Evolutionary conservation across 2,329 filamentous ascomycete genomes (phyloP).

Genomic region (Aspergillus arachidicola): DNA sequence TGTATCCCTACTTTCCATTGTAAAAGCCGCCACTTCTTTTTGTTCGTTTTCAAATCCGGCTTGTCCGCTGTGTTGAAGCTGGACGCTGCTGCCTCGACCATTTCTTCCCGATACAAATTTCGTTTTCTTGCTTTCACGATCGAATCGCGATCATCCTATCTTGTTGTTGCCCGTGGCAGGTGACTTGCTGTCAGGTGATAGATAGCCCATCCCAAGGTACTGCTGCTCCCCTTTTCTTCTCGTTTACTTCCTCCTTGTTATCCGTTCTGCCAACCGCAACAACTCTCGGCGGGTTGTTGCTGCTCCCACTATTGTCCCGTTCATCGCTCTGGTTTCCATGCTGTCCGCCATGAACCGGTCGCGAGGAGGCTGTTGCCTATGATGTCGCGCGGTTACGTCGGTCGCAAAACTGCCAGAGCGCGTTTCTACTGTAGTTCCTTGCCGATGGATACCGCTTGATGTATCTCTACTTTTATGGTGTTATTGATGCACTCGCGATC

Average conservation of each 20-base stretch:
- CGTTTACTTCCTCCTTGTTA: constrained; percentile 19
- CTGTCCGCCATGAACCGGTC: constrained; percentile 16
- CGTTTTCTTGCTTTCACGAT: constrained; percentile 25
- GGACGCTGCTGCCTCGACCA: constrained; percentile 9
- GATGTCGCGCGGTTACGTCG: constrained; percentile 26
- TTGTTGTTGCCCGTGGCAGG: constrained; percentile 45
- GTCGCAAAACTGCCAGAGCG: constrained; percentile 32
- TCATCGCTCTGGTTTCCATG: background rate
- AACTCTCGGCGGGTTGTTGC: constrained; percentile 5
- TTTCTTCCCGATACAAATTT: constrained; percentile 21
- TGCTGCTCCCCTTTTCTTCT: constrained; percentile 23
- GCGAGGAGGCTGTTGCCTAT: constrained; percentile 15
- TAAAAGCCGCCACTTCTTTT: constrained; percentile 25
- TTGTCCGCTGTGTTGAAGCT: constrained; percentile 14
- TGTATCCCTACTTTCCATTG: constrained; percentile 32
- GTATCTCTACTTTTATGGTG: background rate
- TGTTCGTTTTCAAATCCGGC: constrained; percentile 21
- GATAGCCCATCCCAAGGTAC: constrained; percentile 43
- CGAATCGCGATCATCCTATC: constrained; percentile 31
- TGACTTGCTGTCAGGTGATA: constrained; percentile 51
- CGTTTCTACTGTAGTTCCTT: constrained; percentile 25
- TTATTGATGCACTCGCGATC: background rate
- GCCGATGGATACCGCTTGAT: background rate
- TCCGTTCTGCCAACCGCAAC: constrained; percentile 16
- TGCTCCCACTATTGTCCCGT: background rate